Evolutionary conservation across 257 asterid genomes (phyloP).

Genomic region (Eucommia ulmoides): DNA sequence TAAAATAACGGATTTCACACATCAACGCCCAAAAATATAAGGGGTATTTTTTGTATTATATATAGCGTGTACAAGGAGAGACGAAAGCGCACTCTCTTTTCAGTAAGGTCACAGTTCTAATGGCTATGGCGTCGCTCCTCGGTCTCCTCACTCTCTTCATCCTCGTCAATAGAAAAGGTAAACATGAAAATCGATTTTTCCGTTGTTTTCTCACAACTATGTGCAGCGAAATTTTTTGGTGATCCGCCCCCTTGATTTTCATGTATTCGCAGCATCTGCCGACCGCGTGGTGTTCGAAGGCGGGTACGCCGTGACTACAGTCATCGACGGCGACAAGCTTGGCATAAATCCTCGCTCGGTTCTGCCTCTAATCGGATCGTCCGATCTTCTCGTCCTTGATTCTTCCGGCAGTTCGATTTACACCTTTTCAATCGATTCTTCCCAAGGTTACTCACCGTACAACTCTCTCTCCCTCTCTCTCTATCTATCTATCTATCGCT

Average conservation of each 20-base stretch:
- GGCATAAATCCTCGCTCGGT: slow-evolving; percentile 41
- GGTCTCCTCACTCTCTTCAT: background rate
- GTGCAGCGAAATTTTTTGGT: background rate
- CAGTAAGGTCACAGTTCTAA: background rate
- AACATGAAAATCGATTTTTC: background rate
- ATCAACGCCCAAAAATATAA: too few species aligned
- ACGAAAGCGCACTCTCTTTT: too few species aligned
- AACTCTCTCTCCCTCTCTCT: slow-evolving; percentile 2
- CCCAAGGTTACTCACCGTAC: slow-evolving; percentile 17
- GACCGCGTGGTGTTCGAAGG: slow-evolving; percentile 40
- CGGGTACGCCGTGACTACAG: slow-evolving; percentile 72
- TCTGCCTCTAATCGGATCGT: slow-evolving; percentile 35
- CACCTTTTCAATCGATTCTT: slow-evolving; percentile 31
- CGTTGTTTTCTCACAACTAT: background rate
- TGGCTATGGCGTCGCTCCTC: background rate
- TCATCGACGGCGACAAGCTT: slow-evolving; percentile 59
- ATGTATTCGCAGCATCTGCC: slow-evolving; percentile 20
- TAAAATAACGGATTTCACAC: too few species aligned
- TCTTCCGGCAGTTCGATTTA: slow-evolving; percentile 48
- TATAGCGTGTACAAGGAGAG: too few species aligned
- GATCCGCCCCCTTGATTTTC: background rate
- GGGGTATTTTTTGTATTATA: too few species aligned
- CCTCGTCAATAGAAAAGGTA: background rate
- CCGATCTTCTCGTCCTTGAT: slow-evolving; percentile 63
- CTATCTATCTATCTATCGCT: background rate